phyloP scores from a whole-genome alignment of 768 basidiomycete genomes.

The Daedalea quercina region DNA sequence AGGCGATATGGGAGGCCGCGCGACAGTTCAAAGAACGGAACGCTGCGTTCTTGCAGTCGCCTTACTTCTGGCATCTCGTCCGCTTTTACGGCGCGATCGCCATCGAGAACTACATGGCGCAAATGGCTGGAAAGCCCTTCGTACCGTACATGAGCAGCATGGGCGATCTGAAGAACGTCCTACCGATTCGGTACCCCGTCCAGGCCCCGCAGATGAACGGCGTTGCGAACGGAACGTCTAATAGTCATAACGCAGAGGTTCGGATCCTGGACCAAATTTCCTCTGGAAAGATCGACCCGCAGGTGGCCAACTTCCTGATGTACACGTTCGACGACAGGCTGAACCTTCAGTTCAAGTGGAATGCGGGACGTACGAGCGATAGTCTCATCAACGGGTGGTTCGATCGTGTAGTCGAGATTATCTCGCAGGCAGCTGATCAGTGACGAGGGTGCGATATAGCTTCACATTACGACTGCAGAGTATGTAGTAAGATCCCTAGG shows the following conservation, averaged over 20 bases:
- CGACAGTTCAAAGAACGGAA: neutral
- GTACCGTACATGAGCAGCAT: conserved; percentile 2
- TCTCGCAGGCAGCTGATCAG: neutral
- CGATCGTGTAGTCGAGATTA: neutral
- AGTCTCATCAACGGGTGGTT: neutral
- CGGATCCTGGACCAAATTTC: neutral
- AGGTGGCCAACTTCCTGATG: neutral
- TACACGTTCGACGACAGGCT: conserved; percentile 1
- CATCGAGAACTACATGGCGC: neutral
- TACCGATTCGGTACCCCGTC: neutral
- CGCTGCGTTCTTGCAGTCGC: neutral
- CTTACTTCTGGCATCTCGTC: conserved; percentile 2
- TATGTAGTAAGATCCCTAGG: too few relatives aligned
- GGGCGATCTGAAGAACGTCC: neutral
- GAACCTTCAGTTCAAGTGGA: neutral
- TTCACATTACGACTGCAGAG: too few relatives aligned
- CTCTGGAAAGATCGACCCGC: neutral
- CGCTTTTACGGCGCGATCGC: neutral
- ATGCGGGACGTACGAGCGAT: neutral
- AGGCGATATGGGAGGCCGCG: neutral
- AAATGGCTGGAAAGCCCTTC: neutral
- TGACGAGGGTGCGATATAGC: too few relatives aligned
- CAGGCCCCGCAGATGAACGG: neutral
- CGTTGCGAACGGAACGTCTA: neutral
- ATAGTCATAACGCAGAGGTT: neutral